Evolutionary conservation across 441 rosid genomes (phyloP).

Genomic region (Breynia disticha): DNA sequence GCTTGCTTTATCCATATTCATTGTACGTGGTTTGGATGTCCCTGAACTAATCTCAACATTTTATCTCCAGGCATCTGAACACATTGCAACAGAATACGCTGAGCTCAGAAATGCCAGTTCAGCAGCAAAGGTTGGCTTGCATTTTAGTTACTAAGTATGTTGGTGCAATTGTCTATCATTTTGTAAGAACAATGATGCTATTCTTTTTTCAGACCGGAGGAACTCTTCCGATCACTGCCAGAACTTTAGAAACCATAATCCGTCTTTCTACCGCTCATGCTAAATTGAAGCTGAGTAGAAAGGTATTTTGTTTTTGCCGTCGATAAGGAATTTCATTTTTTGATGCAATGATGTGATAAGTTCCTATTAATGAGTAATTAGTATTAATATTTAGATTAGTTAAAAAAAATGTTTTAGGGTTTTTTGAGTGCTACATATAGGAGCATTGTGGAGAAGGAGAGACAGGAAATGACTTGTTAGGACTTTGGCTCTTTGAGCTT

Average conservation of each 20-base stretch:
- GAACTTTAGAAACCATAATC: conserved; percentile 93
- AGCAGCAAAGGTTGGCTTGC: conserved; percentile 55
- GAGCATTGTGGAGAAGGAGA: too few relatives aligned
- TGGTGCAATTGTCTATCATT: conserved; percentile 2
- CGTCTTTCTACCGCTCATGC: conserved; percentile 98
- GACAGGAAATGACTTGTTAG: too few relatives aligned
- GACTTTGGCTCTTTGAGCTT: too few relatives aligned
- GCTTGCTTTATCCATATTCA: not conserved
- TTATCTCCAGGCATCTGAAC: conserved; percentile 68
- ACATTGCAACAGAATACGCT: conserved; percentile 84
- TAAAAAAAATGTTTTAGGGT: too few relatives aligned
- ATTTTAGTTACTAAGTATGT: conserved; percentile 2
- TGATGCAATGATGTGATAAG: not conserved
- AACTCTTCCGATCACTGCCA: conserved; percentile 94
- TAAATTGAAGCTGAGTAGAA: conserved; percentile 77
- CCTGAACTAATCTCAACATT: conserved; percentile 7
- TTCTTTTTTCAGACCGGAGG: conserved; percentile 72
- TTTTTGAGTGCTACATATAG: too few relatives aligned
- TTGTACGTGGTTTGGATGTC: conserved; percentile 1
- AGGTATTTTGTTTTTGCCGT: conserved; percentile 32
- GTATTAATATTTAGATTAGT: too few relatives aligned
- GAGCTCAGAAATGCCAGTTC: conserved; percentile 83
- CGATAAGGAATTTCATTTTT: not conserved
- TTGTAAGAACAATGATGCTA: conserved; percentile 13
- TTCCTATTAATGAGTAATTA: too few relatives aligned